These are phyloP conservation scores for Casuarina cunninghamiana DNA, from an alignment of 306 rosid species.

Conservation along the genomic window DNA sequence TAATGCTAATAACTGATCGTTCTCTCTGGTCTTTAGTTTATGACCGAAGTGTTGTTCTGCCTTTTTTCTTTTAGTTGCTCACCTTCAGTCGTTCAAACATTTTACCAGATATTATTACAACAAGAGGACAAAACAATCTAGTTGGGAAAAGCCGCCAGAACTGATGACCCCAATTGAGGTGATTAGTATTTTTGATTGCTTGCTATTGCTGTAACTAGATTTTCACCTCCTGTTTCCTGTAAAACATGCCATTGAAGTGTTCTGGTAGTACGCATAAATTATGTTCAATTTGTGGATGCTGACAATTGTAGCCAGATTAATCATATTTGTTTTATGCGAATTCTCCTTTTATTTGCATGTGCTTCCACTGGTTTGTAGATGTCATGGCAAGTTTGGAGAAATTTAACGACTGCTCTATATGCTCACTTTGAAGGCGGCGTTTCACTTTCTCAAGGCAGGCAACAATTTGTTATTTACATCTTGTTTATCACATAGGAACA, in stretches of 20 bases:
- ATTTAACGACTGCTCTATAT: slow-evolving; percentile 83
- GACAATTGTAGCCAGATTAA: slow-evolving; percentile 48
- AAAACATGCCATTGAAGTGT: slow-evolving; percentile 33
- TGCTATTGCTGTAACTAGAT: slow-evolving; percentile 15
- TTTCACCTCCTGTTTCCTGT: slow-evolving; percentile 30
- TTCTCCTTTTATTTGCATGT: slow-evolving; percentile 83
- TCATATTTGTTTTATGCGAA: slow-evolving; percentile 54
- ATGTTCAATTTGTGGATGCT: slow-evolving; percentile 43
- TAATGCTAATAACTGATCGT: slow-evolving; percentile 9
- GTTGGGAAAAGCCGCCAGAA: slow-evolving; percentile 97
- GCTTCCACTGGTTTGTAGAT: slow-evolving; percentile 94
- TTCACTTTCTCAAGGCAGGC: slow-evolving; percentile 93
- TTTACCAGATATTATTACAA: slow-evolving; percentile 85
- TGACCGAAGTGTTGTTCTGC: slow-evolving; percentile 8
- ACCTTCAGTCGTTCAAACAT: background rate
- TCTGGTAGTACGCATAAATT: slow-evolving; percentile 29
- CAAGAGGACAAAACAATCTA: slow-evolving; percentile 84
- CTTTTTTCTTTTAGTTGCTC: slow-evolving; percentile 6
- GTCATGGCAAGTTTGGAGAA: slow-evolving; percentile 91
- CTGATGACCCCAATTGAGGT: slow-evolving; percentile 98
- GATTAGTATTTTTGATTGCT: slow-evolving; percentile 36
- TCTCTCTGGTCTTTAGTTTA: background rate
- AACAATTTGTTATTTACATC: slow-evolving; percentile 72
- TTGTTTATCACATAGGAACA: slow-evolving; percentile 30
- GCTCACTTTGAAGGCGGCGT: slow-evolving; percentile 83